A percentile compares a stretch with the other conserved stretches of the same genome.
phyloP scores from a whole-genome alignment of 2,329 filamentous ascomycete species.

The Colletotrichum sp. region DNA sequence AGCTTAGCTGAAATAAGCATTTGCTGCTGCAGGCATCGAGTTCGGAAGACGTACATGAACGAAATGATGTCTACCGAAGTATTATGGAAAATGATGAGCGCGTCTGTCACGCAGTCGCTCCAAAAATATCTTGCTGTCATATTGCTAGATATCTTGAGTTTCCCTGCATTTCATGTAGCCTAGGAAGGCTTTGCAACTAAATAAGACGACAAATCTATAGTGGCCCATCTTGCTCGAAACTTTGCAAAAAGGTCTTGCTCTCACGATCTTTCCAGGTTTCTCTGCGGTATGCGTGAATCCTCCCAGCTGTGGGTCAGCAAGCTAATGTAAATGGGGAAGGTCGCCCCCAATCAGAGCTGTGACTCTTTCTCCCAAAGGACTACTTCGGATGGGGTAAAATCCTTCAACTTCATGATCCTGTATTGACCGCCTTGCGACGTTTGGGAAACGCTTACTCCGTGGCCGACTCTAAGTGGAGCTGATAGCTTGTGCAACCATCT shows the following conservation, averaged over 20 bases:
- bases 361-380: not conserved
- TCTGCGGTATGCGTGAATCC: not conserved
- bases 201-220: not conserved
- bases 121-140: not conserved
- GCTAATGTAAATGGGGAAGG: conserved; percentile 15
- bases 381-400: not conserved
- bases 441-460: not conserved
- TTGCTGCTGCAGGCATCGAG: not conserved
- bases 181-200: not conserved
- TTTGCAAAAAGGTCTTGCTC: not conserved
- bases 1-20: not conserved
- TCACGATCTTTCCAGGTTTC: not conserved
- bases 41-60: not conserved
- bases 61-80: not conserved
- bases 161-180: not conserved
- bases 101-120: not conserved
- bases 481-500: not conserved
- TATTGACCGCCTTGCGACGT: not conserved
- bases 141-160: not conserved
- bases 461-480: not conserved
- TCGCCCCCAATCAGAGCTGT: not conserved
- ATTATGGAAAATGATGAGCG: not conserved
- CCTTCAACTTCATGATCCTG: not conserved
- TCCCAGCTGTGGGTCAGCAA: not conserved
- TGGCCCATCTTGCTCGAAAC: no score